These are phyloP conservation scores for Fusarium sp. DNA, from an alignment of 2,329 filamentous ascomycete species.

Conservation along the genomic window DNA sequence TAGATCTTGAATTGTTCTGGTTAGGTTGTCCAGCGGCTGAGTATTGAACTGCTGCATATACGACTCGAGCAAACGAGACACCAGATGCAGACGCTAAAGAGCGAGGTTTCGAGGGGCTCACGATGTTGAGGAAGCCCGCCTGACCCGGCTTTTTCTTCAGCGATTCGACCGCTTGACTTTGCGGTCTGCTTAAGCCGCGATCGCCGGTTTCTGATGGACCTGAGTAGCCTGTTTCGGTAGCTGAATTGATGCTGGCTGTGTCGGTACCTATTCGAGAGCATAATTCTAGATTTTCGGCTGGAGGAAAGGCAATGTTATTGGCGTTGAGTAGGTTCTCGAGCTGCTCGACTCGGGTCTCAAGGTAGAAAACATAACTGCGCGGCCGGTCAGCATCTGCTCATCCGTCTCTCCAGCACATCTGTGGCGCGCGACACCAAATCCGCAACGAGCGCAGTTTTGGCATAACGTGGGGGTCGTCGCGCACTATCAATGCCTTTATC, in stretches of 20 bases:
- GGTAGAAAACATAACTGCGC: conserved; percentile 89
- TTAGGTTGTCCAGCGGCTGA: conserved; percentile 73
- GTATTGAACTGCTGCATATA: conserved; percentile 91
- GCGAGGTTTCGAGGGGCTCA: conserved; percentile 81
- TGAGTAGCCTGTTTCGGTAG: conserved; percentile 53
- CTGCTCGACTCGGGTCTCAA: conserved; percentile 87
- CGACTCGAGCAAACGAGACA: conserved; percentile 93
- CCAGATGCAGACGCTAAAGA: conserved; percentile 89
- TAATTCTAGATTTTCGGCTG: conserved; percentile 77
- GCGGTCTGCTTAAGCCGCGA: conserved; percentile 45
- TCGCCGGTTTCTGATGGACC: conserved; percentile 52
- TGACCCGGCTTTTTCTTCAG: conserved; percentile 55
- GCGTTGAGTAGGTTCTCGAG: conserved; percentile 81
- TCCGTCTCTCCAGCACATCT: neutral
- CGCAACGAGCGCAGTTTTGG: neutral
- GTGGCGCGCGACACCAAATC: conserved; percentile 2
- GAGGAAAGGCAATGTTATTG: conserved; percentile 78
- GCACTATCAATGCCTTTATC: conserved; percentile 55
- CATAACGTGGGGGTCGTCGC: conserved; percentile 15
- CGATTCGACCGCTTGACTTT: conserved; percentile 51
- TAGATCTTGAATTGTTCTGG: conserved; percentile 43
- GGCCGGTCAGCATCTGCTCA: conserved; percentile 38
- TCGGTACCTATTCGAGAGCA: conserved; percentile 65
- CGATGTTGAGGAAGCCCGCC: conserved; percentile 76
- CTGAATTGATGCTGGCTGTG: conserved; percentile 50